Evolutionary conservation across 1,284 basidiomycete genomes (phyloP), one percentile per base, ranked within the genome.

Genomic region (Papiliotrema terrestris): DNA sequence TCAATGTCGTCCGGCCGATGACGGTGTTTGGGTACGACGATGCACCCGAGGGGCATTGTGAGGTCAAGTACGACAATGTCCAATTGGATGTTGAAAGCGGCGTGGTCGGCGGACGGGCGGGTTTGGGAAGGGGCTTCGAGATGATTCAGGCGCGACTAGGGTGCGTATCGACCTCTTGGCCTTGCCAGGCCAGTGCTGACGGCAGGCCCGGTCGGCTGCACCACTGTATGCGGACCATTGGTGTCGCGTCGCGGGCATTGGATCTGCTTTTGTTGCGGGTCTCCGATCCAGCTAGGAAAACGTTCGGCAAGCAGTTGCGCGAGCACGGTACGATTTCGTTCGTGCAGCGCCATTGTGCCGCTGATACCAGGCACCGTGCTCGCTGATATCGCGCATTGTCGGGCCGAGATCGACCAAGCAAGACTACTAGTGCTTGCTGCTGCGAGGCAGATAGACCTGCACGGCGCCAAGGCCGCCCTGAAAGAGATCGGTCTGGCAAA

Each of bases 401-500:
- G 94, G 39, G 93, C 95, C 42, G 91, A 97, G 69, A 93, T 98
- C 49, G 94, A 98, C 70, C 80, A 83, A 46, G 86, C 88, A 13
- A 81, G 95, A 37, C 79, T 98, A 53, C 81, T 98, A 1, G 95
- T 98, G 9, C 80, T 96, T 54, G 88, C 89, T 56, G 95, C 96
- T 2, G 95, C 95, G n/a, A 79, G 89, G 60, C 89, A 91, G 80
- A 94, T 98, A 58, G 94, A 98, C 78, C 86, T 85, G 65, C 80
- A 84, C 69, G 85, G 88, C 61, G 91, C 95, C 2, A 98, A 98
- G 75, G 93, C 90, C 41, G 95, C 96, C 0, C 74, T 97, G 77
- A 94, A 94, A 76, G 95, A 98, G 75, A 98, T 98, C 68, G 94
- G 91, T 41, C 91, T 97, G 62, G 91, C 92, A 55, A 98, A 98